Evolutionary conservation across 495 filamentous ascomycete genomes (phyloP), one percentile per base, ranked within the genome.

Genomic region (Penicillium lividum): DNA sequence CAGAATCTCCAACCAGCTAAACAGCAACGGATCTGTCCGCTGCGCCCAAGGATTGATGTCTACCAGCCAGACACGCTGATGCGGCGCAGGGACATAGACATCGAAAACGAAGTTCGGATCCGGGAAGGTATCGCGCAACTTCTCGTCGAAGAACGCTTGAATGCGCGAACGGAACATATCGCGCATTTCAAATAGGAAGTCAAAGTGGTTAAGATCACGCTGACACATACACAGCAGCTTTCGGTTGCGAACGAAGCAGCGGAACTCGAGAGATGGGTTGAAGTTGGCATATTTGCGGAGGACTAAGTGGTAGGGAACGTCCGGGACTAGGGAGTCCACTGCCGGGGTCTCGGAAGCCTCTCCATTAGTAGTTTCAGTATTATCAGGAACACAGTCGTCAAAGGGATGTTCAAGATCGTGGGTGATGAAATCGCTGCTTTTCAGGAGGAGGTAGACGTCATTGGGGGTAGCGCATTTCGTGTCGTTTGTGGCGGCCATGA

Each of bases 21-120:
- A 99, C 15, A 98, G 75, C 45, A 97, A 68, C 9, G 90, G 85
- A 69, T 99, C 94, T 0, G 94, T 99, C 54, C 91, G 73, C 51
- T 83, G 86, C 10, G 94, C 95, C 90, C 94, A 99, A 0, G 94
- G 91, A 61, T 99, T 98, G 52, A 99, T 86, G 69, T 99, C 94
- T 34, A 98, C 86, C 28, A 99, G 75, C 78, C 93, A 88, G 0
- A 95, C 91, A 22, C 86, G 77, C 61, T 87, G 81, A 55, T 89
- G 83, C 5, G 89, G 88, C 47, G 88, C 85, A 4, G 91, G 93
- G 10, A 98, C 80, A 62, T 97, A 98, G 25, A 84, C 89, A 71
- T 99, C 94, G 60, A 99, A 97, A 0, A 86, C 84, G 57, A 94
- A 98, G 69, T 84, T 86, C 6, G 81, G 76, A 63, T 97, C 95